Percentiles rank a stretch among this genome's conserved stretches.
phyloP scores from a whole-genome alignment of 208 protist genomes.

The Balamuthia mandrillaris region DNA sequence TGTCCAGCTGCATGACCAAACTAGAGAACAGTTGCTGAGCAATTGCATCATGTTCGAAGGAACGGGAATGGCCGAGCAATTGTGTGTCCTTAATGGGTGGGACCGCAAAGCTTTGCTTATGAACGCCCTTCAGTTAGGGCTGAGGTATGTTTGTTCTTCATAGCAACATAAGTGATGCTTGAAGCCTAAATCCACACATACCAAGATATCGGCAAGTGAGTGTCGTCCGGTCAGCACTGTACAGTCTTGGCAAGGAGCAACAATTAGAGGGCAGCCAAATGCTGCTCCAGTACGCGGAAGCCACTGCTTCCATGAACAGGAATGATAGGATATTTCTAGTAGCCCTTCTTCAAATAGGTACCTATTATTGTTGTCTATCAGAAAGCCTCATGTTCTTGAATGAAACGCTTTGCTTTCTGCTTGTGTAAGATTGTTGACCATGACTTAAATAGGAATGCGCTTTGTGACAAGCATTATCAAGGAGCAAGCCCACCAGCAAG shows the following conservation, averaged over 20 bases:
- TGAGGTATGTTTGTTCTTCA: too few relatives aligned
- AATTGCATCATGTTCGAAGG: not conserved
- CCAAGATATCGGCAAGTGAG: conserved; percentile 16
- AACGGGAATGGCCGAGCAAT: not conserved
- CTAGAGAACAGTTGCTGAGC: too few relatives aligned
- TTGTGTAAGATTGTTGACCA: not conserved
- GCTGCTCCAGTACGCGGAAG: not conserved
- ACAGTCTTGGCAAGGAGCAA: not conserved
- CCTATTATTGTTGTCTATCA: too few relatives aligned
- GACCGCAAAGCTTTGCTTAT: not conserved
- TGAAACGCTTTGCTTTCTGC: not conserved
- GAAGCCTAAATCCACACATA: too few relatives aligned
- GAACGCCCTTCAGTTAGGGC: conserved; percentile 23
- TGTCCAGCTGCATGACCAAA: too few relatives aligned
- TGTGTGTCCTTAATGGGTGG: conserved; percentile 12
- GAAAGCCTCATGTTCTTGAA: not conserved
- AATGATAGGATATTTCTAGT: not conserved
- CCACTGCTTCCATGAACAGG: not conserved
- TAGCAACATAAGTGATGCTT: too few relatives aligned
- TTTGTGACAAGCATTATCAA: conserved; percentile 15
- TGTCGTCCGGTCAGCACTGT: not conserved
- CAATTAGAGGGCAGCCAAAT: not conserved
- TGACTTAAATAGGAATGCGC: not conserved
- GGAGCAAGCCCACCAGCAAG: not conserved
- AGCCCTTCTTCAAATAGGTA: conserved; percentile 19